These are phyloP conservation scores for Euptelea pleiosperma DNA, from an alignment of 164 flowering plant genomes.

Conservation along the genomic window DNA sequence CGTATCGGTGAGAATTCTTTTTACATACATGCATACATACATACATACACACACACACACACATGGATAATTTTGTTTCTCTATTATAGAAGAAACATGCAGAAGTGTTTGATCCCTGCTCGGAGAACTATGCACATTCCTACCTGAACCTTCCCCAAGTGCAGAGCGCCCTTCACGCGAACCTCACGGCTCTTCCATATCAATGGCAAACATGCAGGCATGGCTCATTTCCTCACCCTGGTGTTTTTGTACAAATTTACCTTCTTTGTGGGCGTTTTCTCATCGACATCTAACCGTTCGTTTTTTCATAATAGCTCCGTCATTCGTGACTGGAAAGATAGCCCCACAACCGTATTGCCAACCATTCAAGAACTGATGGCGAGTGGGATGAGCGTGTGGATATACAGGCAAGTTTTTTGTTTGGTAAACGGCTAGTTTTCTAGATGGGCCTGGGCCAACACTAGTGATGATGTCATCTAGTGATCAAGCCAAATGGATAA, in stretches of 20 bases:
- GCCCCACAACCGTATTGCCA: constrained; percentile 24
- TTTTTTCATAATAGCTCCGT: background rate
- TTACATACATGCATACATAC: no score
- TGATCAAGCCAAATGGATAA: no score
- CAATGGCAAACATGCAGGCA: constrained; percentile 34
- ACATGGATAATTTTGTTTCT: no score
- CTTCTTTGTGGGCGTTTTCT: no score
- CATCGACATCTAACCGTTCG: no score
- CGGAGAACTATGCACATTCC: constrained; percentile 14
- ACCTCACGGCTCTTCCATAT: constrained; percentile 17
- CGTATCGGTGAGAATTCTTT: no score
- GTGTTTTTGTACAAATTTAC: background rate
- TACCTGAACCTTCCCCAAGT: constrained; percentile 41
- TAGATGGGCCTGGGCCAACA: no score
- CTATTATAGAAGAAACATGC: no score
- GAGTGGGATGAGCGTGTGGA: constrained; percentile 23
- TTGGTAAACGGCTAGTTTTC: no score
- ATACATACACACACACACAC: no score
- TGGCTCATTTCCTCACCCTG: background rate
- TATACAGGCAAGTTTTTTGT: constrained; percentile 28
- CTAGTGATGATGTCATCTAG: no score
- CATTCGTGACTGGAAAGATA: no score
- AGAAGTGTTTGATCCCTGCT: constrained; percentile 40
- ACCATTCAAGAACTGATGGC: constrained; percentile 19
- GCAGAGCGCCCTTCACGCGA: constrained; percentile 39